Base-by-base conservation (phyloP, 2,329 filamentous ascomycete species). In the Parasarocladium wereldwijsianum region DNA sequence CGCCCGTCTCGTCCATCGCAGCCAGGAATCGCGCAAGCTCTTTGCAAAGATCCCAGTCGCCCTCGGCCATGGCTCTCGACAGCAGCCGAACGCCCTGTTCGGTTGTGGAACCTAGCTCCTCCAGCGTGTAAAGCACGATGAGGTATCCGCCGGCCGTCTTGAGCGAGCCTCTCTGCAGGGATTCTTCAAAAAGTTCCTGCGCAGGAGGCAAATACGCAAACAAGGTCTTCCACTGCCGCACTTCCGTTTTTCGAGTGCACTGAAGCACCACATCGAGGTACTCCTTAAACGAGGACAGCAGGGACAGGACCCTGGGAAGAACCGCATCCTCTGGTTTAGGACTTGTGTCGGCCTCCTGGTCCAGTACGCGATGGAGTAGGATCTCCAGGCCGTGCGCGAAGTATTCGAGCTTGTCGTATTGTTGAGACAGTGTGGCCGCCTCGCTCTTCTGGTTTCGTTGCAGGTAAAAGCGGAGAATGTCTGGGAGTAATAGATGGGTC, bases 101-200 rank as follows among this genome's bases (percentile, higher is more conserved):
- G 10, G 74, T 76, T 13, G 75, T 78, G 2, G 74, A 64, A 8
- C 65, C 69, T 24, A 80, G 52, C 48, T 82, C 76, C 39, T 79
- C 72, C 34, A 80, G 65, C 0, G 85, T 92, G 47, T 98, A 87
- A 20, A 98, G 62, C 20, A 98, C 82, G 12, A 98, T 71, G n/a
- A 98, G 66, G 51, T 96, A 98, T 1, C 92, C 90, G 8, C 86
- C 87, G 2, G 90, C 92, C 5, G 90, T 98, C 54, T 96, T 96
- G 29, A 98, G 61, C 4, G 78, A 82, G 3, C 83, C 85, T 33
- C 82, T 72, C 39, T 79, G 74, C 8, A 98, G 59, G 4, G 85
- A 87, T 50, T 93, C 83, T 50, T 98, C 87, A 43, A 98, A 98
- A 1, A 98, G 66, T 41, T 90, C 81, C 43, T 85, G 78, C 4